These are phyloP conservation scores for Tricholoma flavovirens DNA, from an alignment of 768 basidiomycete genomes.

Conservation along the genomic window DNA sequence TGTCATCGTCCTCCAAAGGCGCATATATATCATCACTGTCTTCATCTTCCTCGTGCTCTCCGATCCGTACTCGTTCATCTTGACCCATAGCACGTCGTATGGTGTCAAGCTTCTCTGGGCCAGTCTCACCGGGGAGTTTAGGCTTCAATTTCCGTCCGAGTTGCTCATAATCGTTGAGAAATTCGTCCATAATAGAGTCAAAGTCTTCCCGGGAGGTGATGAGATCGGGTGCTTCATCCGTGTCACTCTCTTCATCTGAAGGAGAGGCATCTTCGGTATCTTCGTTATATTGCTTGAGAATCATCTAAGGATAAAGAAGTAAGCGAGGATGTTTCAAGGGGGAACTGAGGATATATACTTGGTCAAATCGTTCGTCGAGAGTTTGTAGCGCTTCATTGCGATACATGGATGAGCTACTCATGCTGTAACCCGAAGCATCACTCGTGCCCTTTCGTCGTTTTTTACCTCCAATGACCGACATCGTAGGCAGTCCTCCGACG, in stretches of 20 bases:
- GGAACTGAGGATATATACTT: conserved; percentile 43
- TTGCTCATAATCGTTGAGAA: conserved; percentile 87
- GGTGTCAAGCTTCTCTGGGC: conserved; percentile 73
- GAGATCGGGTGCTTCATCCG: conserved; percentile 66
- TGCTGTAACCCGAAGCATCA: conserved; percentile 90
- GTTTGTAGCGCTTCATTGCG: conserved; percentile 84
- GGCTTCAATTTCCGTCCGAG: conserved; percentile 82
- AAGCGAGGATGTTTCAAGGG: neutral
- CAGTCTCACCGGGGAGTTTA: conserved; percentile 65
- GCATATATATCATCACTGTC: conserved; percentile 37
- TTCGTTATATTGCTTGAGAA: conserved; percentile 76
- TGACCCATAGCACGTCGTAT: conserved; percentile 75
- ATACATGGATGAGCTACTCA: conserved; percentile 96
- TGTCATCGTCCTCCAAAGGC: conserved; percentile 44
- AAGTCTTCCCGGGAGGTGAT: conserved; percentile 86
- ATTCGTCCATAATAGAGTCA: conserved; percentile 86
- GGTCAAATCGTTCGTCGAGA: conserved; percentile 91
- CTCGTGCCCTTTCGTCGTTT: conserved; percentile 68
- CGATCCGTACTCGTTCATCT: conserved; percentile 49
- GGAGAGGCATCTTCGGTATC: conserved; percentile 23
- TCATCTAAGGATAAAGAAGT: conserved; percentile 40
- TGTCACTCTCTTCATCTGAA: conserved; percentile 32
- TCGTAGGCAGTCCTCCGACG: conserved; percentile 60
- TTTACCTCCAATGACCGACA: conserved; percentile 78
- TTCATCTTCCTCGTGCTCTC: conserved; percentile 38